phyloP scores from a whole-genome alignment of 2,329 filamentous ascomycete genomes.

The Diplodia scrobiculata region DNA sequence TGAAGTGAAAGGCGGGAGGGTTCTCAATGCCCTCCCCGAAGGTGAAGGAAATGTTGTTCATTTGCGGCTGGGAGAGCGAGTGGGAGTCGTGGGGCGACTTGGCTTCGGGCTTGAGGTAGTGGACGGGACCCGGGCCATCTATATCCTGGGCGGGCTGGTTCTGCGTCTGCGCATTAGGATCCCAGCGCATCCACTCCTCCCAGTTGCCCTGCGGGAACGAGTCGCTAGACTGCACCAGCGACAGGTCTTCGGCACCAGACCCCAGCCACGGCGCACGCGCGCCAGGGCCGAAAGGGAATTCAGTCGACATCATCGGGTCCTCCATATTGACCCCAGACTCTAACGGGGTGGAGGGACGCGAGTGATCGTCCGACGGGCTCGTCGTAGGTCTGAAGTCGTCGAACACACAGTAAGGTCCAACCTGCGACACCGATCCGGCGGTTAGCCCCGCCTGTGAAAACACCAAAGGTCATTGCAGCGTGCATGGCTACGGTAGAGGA shows the following conservation, averaged over 20 bases:
- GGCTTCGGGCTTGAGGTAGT: slow-evolving; percentile 36
- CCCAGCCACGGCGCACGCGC: slow-evolving; percentile 42
- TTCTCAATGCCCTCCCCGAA: slow-evolving; percentile 41
- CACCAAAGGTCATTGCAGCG: background rate
- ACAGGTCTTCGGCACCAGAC: slow-evolving; percentile 39
- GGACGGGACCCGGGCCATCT: slow-evolving; percentile 37
- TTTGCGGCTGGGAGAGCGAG: slow-evolving; percentile 35
- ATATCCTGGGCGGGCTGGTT: slow-evolving; percentile 27
- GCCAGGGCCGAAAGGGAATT: slow-evolving; percentile 39
- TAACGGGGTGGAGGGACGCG: slow-evolving; percentile 16
- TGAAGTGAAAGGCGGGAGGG: slow-evolving; percentile 43
- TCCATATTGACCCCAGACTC: slow-evolving; percentile 38
- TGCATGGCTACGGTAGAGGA: slow-evolving; percentile 30
- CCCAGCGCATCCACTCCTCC: slow-evolving; percentile 55
- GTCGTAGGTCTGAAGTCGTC: slow-evolving; percentile 40
- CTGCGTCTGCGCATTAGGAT: slow-evolving; percentile 44
- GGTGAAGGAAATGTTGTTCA: slow-evolving; percentile 38
- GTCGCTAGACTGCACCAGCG: slow-evolving; percentile 37
- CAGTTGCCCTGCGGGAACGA: slow-evolving; percentile 45
- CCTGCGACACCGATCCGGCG: slow-evolving; percentile 34
- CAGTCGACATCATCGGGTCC: slow-evolving; percentile 41
- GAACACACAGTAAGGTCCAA: slow-evolving; percentile 46
- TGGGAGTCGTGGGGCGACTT: slow-evolving; percentile 39
- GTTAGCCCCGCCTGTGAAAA: slow-evolving; percentile 36
- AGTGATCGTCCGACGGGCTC: slow-evolving; percentile 27